Conservation (phyloP, 805 yeast species). For the Monosporozyma siamensis region DNA sequence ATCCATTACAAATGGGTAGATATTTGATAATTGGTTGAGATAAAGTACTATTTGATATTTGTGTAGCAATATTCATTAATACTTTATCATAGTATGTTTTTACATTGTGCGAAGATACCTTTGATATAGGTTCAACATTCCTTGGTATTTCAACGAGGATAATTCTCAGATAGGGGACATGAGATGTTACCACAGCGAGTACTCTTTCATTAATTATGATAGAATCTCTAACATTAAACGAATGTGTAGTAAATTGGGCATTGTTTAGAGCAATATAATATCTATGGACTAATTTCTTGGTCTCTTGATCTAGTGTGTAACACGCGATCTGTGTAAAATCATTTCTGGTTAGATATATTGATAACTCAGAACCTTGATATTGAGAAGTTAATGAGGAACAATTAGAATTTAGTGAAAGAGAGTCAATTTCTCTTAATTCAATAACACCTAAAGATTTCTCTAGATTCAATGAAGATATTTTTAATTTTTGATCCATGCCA, state of each 20-base stretch:
- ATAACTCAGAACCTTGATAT: slow-evolving; percentile 22
- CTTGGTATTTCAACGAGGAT: slow-evolving; percentile 43
- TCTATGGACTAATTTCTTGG: slow-evolving; percentile 26
- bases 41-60: slow-evolving; percentile 21
- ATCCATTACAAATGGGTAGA: slow-evolving; percentile 13
- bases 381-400: slow-evolving; percentile 44
- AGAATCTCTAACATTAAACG: slow-evolving; percentile 36
- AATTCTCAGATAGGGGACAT: slow-evolving; percentile 66
- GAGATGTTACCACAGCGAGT: slow-evolving; percentile 63
- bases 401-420: slow-evolving; percentile 36
- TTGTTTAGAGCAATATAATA: slow-evolving; percentile 55
- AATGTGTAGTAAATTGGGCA: slow-evolving; percentile 57
- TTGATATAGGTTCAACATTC: neutral
- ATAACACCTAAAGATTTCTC: neutral
- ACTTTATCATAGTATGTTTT: slow-evolving; percentile 20
- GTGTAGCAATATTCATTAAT: slow-evolving; percentile 23
- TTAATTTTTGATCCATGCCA: slow-evolving; percentile 50
- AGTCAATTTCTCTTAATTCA: slow-evolving; percentile 13
- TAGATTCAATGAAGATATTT: slow-evolving; percentile 28
- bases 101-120: neutral
- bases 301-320: slow-evolving; percentile 18
- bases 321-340: slow-evolving; percentile 52
- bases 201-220: slow-evolving; percentile 50
- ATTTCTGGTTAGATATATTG: slow-evolving; percentile 46
- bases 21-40: slow-evolving; percentile 23